Conservation (phyloP, 305 asterid species). For the Rubia balearica region DNA sequence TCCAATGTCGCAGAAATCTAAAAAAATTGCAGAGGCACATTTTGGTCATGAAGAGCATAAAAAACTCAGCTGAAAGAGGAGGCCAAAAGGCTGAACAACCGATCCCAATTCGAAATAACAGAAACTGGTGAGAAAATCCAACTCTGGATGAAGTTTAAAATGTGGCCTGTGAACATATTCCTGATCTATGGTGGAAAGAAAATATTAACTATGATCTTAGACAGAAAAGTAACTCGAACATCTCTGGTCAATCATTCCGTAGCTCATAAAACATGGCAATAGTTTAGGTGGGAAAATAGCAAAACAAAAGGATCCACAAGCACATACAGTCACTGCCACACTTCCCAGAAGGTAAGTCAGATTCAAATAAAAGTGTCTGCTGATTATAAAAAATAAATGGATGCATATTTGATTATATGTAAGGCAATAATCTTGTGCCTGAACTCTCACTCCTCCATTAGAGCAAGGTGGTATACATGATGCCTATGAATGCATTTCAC, state of each 20-base stretch:
- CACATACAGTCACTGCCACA: background rate
- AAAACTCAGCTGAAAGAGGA: background rate
- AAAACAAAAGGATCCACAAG: background rate
- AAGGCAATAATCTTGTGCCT: background rate
- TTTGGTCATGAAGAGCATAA: background rate
- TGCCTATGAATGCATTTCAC: background rate
- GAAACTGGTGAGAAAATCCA: background rate
- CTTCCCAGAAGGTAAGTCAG: background rate
- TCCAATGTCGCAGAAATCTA: background rate
- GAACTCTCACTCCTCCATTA: background rate
- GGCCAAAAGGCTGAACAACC: background rate
- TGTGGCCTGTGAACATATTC: too few relatives aligned
- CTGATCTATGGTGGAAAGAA: background rate
- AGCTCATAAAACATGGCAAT: background rate
- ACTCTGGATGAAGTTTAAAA: too few relatives aligned
- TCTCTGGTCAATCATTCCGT: background rate
- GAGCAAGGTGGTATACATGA: background rate
- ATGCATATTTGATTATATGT: background rate
- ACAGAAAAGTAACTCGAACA: background rate
- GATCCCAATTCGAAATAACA: background rate
- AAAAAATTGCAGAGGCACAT: background rate
- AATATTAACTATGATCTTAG: too few relatives aligned
- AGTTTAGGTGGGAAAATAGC: constrained; percentile 4
- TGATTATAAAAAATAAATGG: background rate
- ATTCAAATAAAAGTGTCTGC: background rate